Evolutionary conservation across 257 asterid species (phyloP), one percentile per base, ranked within the genome.

Genomic region (Penstemon davidsonii): DNA sequence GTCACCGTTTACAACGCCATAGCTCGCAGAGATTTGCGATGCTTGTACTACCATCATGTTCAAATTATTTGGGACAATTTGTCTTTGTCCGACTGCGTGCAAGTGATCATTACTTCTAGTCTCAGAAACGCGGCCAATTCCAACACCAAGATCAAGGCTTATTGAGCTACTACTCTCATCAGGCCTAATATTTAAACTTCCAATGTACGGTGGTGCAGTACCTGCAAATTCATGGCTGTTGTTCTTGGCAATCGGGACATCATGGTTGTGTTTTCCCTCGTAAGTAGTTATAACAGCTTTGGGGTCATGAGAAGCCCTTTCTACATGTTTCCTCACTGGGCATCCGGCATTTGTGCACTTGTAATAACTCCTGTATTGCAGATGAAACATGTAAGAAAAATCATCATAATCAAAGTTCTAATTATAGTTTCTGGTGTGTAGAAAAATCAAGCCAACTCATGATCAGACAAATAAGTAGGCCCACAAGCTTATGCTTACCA

Each of bases 261-360:
- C 93, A 9, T 94, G 97, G 83, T 87, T 88, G 89, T 91, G 99
- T 76, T 91, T 94, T 10, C 99, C 97, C 76, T 94, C 99, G 8
- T 94, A 94, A 4, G 99, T 88, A 18, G 99, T 94, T 70, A 94
- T 91, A 57, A 94, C 99, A 49, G 97, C 96, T 87, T 87, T 91
- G 6, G 94, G 96, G 75, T 94, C 99, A 58, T 94, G 96, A 3
- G 96, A 88, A 15, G 99, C 99, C 82, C 99, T 84, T 70, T 94
- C 99, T 61, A 94, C 99, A 10, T 91, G 99, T 77, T 94, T 94
- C 79, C 99, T 78, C 66, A 94, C 99, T 1, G 92, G 95, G 86
- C 99, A 94, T 53, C 95, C 96, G 4, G 87, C 83, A 60, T 81
- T 84, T 13, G 99, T 91, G 82, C 99, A 94, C 81, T 94, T 94